phyloP scores from a whole-genome alignment of 345 rosid species.

The Salix koriyanagi region DNA sequence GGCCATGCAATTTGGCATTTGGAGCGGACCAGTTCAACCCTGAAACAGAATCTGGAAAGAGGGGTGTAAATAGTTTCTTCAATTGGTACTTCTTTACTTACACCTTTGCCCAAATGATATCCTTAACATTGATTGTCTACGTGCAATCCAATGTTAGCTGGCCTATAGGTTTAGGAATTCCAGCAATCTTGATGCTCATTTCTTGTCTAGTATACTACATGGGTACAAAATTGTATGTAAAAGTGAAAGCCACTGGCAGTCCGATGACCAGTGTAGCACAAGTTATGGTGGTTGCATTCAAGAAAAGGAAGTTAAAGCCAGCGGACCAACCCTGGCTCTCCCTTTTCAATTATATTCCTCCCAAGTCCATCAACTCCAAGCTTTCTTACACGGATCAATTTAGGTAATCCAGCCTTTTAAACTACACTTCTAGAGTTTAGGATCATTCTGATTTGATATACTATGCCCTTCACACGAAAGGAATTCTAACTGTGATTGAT shows the following conservation, averaged over 20 bases:
- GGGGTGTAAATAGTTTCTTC: constrained; percentile 49
- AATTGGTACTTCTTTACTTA: constrained; percentile 54
- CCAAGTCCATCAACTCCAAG: constrained; percentile 30
- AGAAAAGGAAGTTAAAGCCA: constrained; percentile 45
- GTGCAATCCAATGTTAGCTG: constrained; percentile 57
- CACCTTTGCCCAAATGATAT: constrained; percentile 41
- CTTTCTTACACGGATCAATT: constrained; percentile 42
- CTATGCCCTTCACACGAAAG: neutral
- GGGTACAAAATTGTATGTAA: constrained; percentile 39
- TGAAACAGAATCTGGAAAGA: constrained; percentile 36
- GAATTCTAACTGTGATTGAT: neutral
- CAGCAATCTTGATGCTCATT: constrained; percentile 41
- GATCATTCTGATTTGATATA: no score
- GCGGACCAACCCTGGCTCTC: constrained; percentile 40
- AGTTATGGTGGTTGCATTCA: constrained; percentile 48
- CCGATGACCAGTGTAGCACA: constrained; percentile 26
- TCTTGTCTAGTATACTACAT: constrained; percentile 35
- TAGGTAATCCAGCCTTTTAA: constrained; percentile 23
- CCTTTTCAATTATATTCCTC: constrained; percentile 30
- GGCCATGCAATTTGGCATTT: constrained; percentile 54
- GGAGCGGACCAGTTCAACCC: constrained; percentile 63
- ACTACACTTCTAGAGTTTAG: no score
- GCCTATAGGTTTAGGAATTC: constrained; percentile 50
- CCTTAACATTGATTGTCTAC: constrained; percentile 44
- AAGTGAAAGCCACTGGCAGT: constrained; percentile 43